These are phyloP conservation scores for Capsicum baccatum DNA, from an alignment of 257 asterid species.

Conservation along the genomic window DNA sequence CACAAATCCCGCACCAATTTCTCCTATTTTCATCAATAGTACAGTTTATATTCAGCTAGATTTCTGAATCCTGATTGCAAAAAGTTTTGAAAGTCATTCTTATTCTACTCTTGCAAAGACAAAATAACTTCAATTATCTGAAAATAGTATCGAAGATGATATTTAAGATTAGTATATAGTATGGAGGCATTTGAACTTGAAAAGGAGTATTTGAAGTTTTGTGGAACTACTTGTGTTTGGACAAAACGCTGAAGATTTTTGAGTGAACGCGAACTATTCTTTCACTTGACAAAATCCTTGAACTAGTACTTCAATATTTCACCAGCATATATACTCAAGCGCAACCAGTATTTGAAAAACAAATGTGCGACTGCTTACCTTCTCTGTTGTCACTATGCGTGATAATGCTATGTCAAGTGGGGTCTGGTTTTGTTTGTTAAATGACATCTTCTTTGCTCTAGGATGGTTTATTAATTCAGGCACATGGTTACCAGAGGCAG, in stretches of 20 bases:
- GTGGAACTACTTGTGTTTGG: background rate
- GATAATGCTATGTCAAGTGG: slow-evolving; percentile 34
- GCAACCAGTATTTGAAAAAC: background rate
- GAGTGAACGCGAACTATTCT: background rate
- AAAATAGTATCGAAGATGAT: no score
- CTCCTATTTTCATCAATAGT: no score
- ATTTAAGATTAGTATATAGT: no score
- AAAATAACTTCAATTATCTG: no score
- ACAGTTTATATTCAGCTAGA: background rate
- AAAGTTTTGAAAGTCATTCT: no score
- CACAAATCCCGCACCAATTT: no score
- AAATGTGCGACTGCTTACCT: slow-evolving; percentile 19
- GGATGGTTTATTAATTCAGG: slow-evolving; percentile 1
- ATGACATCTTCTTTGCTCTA: slow-evolving; percentile 27
- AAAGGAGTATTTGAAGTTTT: no score
- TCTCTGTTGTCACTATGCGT: background rate
- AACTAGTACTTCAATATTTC: background rate
- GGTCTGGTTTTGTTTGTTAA: slow-evolving; percentile 29
- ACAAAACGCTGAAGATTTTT: no score
- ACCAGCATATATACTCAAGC: background rate
- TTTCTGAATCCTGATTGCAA: background rate
- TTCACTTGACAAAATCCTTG: background rate
- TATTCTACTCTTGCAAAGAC: no score
- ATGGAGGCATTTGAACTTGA: no score
- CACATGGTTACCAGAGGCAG: background rate